A percentile compares a stretch with the other conserved stretches of the same genome.
phyloP scores from a whole-genome alignment of 73 alveolate genomes.

The Tetrahymena elliotti region DNA sequence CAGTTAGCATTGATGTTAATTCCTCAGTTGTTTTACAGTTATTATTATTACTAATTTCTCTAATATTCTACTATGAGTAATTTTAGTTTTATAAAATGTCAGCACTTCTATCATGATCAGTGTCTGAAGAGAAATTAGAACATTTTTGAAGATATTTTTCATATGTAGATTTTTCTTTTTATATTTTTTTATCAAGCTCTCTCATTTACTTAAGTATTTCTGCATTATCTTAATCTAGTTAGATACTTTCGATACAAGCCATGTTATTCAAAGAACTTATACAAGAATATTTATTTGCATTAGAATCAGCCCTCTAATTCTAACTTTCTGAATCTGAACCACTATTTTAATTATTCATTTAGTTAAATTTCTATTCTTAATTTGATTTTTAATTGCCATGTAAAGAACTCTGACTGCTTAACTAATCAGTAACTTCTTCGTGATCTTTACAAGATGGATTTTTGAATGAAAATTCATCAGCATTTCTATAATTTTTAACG shows the following conservation, averaged over 20 bases:
- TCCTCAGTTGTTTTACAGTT: not conserved
- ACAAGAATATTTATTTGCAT: not conserved
- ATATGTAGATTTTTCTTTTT: not conserved
- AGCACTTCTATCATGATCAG: not conserved
- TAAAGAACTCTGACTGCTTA: not conserved
- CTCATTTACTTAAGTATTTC: not conserved
- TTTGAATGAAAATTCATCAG: not conserved
- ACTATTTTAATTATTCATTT: not conserved
- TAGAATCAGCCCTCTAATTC: not conserved
- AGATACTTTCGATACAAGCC: not conserved
- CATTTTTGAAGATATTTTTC: not conserved
- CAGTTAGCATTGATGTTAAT: not conserved
- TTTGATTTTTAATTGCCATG: not conserved
- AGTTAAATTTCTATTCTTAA: not conserved
- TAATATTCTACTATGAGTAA: not conserved
- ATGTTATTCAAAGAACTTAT: not conserved
- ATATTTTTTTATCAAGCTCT: not conserved
- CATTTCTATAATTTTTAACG: not conserved
- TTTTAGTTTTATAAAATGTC: not conserved
- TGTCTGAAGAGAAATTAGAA: not conserved
- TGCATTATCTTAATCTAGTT: not conserved
- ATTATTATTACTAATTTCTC: not conserved
- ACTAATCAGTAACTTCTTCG: not conserved
- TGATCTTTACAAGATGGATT: not conserved
- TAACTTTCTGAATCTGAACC: not conserved